Percentiles rank a stretch among this genome's conserved stretches.
Conservation (phyloP, 2,329 filamentous ascomycete genomes). For the Trichoderma sp. region DNA sequence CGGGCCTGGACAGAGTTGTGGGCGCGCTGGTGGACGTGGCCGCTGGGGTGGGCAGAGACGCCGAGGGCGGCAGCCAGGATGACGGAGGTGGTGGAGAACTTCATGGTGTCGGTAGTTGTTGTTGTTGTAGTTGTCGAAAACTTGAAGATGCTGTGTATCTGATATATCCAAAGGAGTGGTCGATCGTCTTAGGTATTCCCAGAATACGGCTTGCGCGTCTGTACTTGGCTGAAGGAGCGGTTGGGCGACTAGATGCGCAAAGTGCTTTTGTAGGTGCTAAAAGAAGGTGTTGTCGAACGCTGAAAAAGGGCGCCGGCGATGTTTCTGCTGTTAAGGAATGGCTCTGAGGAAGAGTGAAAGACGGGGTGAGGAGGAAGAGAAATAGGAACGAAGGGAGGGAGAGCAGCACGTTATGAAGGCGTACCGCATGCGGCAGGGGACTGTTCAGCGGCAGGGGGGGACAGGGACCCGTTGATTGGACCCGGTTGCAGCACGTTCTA, state of each 20-base stretch:
- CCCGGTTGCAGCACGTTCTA: neutral
- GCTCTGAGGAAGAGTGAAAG: constrained; percentile 27
- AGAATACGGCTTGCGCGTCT: constrained; percentile 25
- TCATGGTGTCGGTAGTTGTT: constrained; percentile 39
- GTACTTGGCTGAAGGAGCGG: constrained; percentile 21
- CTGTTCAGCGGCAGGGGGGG: neutral
- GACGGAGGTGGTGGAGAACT: constrained; percentile 43
- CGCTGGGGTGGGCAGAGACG: constrained; percentile 46
- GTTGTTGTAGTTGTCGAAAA: neutral
- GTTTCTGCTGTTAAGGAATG: constrained; percentile 29
- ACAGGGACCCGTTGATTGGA: constrained; percentile 1
- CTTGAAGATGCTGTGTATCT: constrained; percentile 10
- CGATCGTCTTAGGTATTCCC: constrained; percentile 24
- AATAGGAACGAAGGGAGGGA: constrained; percentile 23
- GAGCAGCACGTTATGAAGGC: constrained; percentile 31
- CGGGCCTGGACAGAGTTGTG: constrained; percentile 38
- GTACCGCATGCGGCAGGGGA: constrained; percentile 12
- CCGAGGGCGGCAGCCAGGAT: constrained; percentile 45
- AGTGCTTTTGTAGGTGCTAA: neutral
- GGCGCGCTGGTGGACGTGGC: constrained; percentile 40
- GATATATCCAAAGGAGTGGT: constrained; percentile 13
- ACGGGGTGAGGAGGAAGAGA: constrained; percentile 21
- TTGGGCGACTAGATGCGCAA: constrained; percentile 21
- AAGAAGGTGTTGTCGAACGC: constrained; percentile 11
- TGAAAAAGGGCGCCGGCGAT: constrained; percentile 17